Conservation (phyloP, 139 green algal genomes). For the Chlorella sorokiniana region DNA sequence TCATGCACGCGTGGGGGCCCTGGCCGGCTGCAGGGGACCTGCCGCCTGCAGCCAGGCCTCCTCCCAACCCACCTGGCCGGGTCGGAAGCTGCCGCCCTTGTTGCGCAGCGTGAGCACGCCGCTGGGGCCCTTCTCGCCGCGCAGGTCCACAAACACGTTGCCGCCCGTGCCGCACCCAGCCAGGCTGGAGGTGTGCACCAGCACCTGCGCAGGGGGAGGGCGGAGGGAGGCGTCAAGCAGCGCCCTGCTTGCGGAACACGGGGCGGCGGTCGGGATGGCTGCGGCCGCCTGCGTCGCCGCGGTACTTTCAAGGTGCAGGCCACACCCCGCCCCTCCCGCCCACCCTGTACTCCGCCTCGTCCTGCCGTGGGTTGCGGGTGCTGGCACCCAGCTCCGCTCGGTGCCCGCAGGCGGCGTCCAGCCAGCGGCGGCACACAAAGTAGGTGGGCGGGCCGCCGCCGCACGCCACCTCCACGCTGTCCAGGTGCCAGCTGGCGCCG, state of each 20-base stretch:
- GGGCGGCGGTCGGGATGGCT: background rate
- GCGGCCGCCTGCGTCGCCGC: too few species aligned
- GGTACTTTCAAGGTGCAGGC: background rate
- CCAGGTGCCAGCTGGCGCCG: slow-evolving; percentile 14
- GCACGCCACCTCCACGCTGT: slow-evolving; percentile 1
- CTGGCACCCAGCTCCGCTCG: slow-evolving; percentile 14
- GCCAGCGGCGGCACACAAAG: slow-evolving; percentile 52
- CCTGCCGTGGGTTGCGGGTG: background rate
- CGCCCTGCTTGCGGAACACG: background rate
- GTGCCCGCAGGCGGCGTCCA: slow-evolving; percentile 53
- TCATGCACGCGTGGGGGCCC: background rate
- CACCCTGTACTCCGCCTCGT: slow-evolving; percentile 26
- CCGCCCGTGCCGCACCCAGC: slow-evolving; percentile 63
- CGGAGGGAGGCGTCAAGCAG: background rate
- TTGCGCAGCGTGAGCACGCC: slow-evolving; percentile 32
- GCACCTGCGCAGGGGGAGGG: background rate
- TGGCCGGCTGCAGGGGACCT: too few species aligned
- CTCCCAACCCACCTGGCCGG: slow-evolving; percentile 6
- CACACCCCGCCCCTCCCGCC: background rate
- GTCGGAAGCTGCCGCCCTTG: slow-evolving; percentile 25
- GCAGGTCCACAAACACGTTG: slow-evolving; percentile 69
- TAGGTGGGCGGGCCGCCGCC: background rate
- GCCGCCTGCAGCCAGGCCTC: background rate
- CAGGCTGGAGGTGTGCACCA: slow-evolving; percentile 32
- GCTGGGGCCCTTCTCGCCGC: slow-evolving; percentile 52